These are phyloP conservation scores for Salix viminalis DNA, from an alignment of 345 rosid genomes.

Conservation along the genomic window DNA sequence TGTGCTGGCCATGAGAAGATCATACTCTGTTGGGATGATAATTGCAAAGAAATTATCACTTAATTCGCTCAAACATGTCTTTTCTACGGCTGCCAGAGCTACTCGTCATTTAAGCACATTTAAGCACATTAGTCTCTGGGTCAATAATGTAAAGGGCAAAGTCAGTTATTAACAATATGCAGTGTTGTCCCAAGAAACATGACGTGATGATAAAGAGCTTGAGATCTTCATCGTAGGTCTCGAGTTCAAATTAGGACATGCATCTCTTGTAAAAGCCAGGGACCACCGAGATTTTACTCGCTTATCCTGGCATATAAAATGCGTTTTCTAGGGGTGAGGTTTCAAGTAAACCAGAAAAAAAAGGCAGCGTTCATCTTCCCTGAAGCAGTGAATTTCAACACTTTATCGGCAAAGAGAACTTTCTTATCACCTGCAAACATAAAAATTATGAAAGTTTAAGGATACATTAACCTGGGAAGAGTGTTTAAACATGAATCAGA, in stretches of 20 bases:
- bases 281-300: too few relatives aligned
- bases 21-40: constrained; percentile 87
- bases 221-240: too few relatives aligned
- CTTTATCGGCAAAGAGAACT: constrained; percentile 82
- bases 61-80: constrained; percentile 71
- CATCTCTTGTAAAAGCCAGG: too few relatives aligned
- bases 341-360: too few relatives aligned
- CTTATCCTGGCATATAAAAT: fast-evolving
- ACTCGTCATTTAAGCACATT: constrained; percentile 79
- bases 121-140: constrained; percentile 69
- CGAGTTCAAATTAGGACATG: too few relatives aligned
- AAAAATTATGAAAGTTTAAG: not conserved
- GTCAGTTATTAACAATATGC: constrained; percentile 36
- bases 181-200: not conserved
- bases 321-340: too few relatives aligned
- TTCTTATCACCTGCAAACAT: constrained; percentile 57
- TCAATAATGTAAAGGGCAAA: constrained; percentile 61
- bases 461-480: not conserved
- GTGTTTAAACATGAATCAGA: not conserved
- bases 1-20: constrained; percentile 86
- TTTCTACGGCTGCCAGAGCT: constrained; percentile 78
- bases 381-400: constrained; percentile 76
- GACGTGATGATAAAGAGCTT: not conserved
- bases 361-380: constrained; percentile 61
- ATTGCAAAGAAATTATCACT: constrained; percentile 85